A percentile compares a stretch with the other conserved stretches of the same genome.
phyloP scores from a whole-genome alignment of 345 rosid genomes.

The Brassica carinata region DNA sequence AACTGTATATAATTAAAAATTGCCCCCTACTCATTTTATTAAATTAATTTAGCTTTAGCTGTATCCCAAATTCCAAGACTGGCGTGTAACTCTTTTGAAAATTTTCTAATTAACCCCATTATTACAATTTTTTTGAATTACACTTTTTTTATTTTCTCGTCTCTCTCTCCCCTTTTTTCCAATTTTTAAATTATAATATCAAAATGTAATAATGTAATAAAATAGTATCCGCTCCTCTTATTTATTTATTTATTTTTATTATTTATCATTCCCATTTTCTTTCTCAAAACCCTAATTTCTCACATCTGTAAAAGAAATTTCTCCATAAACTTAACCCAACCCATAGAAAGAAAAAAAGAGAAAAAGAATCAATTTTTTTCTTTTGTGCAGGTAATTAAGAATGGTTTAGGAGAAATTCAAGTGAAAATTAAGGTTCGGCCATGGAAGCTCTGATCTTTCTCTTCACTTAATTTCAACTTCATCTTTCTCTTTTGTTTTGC shows the following conservation, averaged over 20 bases:
- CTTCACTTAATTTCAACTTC: constrained; percentile 37
- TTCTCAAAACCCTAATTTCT: constrained; percentile 75
- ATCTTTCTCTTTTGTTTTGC: not conserved
- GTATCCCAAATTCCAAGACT: constrained; percentile 43
- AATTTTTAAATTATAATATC: not conserved
- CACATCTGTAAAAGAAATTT: constrained; percentile 49
- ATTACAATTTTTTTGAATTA: constrained; percentile 8
- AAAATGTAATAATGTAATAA: constrained; percentile 1
- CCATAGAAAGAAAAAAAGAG: constrained; percentile 14
- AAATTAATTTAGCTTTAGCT: constrained; percentile 32
- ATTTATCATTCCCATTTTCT: constrained; percentile 14
- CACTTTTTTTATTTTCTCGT: constrained; percentile 11
- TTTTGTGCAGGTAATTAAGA: constrained; percentile 43
- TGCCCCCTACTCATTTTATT: constrained; percentile 12
- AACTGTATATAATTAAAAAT: constrained; percentile 8
- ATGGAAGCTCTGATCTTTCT: constrained; percentile 51
- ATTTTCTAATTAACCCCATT: constrained; percentile 17
- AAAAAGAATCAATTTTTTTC: no score
- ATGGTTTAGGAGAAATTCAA: constrained; percentile 33
- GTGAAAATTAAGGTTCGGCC: constrained; percentile 25
- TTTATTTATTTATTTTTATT: constrained; percentile 45
- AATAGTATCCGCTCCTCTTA: constrained; percentile 27
- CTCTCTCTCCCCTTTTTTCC: constrained; percentile 1
- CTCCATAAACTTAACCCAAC: constrained; percentile 32
- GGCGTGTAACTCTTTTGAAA: constrained; percentile 10